Evolutionary conservation across 208 protist species (phyloP), one percentile per base, ranked within the genome.

Genomic region (Perkinsela sp.): DNA sequence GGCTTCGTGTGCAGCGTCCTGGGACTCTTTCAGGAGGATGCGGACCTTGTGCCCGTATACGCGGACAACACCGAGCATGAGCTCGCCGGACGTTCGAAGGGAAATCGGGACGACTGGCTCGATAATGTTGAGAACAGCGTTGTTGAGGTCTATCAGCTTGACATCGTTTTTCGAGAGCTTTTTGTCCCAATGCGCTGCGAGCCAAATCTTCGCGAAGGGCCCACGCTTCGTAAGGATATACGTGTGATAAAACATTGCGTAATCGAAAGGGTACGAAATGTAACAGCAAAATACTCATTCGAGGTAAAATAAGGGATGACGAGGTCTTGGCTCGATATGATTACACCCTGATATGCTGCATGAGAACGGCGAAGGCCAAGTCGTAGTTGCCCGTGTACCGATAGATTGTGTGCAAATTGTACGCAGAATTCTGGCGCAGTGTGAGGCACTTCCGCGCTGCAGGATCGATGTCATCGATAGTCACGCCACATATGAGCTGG

Each of bases 191-290:
- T 96, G 92, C 0, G 92, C 93, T 0, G 93, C 94, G 28, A 96
- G 85, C 94, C 94, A 97, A 22, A 96, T 81, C 78, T 93, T 94
- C 28, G 87, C 92, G 30, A 97, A 78, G 0, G 90, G 85, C n/a
- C 92, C 90, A 70, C 93, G 90, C 74, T 95, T 96, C 16, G 90
- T 89, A 31, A 97, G 79, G 13, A 97, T 89, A 72, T 93, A 91
- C 29, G 94, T 90, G 30, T 88, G 93, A 81, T 94, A 96, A 78
- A 97, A 97, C 94, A 97, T 97, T 28, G 29, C 69, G 70, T n/a
- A n/a, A 57, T n/a, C n/a, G n/a, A n/a, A n/a, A n/a, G n/a, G n/a
- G n/a, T n/a, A n/a, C n/a, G n/a, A n/a, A n/a, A n/a, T n/a, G n/a
- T n/a, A n/a, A n/a, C n/a, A n/a, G n/a, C n/a, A n/a, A n/a, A n/a